A percentile compares a stretch with the other conserved stretches of the same genome.
These are phyloP conservation scores for Ogataea trehaloabstinens DNA, from an alignment of 805 yeast genomes.

Conservation along the genomic window DNA sequence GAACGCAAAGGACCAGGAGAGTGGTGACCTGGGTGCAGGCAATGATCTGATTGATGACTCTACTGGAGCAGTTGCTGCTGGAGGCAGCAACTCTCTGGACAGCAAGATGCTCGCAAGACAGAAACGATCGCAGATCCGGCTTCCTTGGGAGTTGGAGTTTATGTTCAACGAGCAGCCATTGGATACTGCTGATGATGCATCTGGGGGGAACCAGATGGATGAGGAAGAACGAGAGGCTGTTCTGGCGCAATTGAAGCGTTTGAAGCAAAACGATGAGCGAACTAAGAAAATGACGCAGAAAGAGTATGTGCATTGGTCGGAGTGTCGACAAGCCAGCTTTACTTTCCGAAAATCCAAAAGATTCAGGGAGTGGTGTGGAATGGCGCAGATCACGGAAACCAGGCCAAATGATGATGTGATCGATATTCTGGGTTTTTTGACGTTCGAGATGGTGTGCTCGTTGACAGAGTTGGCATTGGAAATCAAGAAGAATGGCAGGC, in stretches of 20 bases:
- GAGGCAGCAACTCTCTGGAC: constrained; percentile 36
- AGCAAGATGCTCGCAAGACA: constrained; percentile 50
- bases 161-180: constrained; percentile 91
- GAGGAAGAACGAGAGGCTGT: constrained; percentile 91
- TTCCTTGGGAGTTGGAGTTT: constrained; percentile 94
- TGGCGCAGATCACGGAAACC: constrained; percentile 77
- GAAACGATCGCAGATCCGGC: constrained; percentile 73
- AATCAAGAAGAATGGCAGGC: constrained; percentile 44
- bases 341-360: constrained; percentile 93
- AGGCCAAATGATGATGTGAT: constrained; percentile 95
- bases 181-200: constrained; percentile 49
- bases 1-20: constrained; percentile 58
- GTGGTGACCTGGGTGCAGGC: constrained; percentile 42
- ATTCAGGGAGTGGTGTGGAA: constrained; percentile 95
- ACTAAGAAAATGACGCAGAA: constrained; percentile 93
- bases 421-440: constrained; percentile 90
- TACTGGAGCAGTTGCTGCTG: constrained; percentile 34
- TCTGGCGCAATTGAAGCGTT: constrained; percentile 79
- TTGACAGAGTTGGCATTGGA: constrained; percentile 88
- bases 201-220: constrained; percentile 46
- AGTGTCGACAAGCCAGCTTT: constrained; percentile 95
- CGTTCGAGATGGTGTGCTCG: constrained; percentile 95
- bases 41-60: constrained; percentile 33
- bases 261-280: constrained; percentile 91
- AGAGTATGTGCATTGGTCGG: constrained; percentile 98